phyloP scores from a whole-genome alignment of 257 asterid genomes.

The Solanum virginianum region DNA sequence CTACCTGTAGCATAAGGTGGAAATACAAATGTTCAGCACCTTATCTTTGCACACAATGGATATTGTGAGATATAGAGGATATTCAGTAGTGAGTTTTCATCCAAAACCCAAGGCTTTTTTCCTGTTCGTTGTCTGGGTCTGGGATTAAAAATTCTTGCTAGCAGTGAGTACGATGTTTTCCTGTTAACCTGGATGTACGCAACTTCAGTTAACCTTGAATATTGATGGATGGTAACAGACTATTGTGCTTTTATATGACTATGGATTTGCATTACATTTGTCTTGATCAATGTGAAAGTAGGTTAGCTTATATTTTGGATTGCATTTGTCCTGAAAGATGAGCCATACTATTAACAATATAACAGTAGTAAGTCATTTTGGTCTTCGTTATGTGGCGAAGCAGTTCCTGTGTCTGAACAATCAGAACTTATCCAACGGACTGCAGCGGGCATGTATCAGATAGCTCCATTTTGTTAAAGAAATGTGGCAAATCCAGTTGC shows the following conservation, averaged over 20 bases:
- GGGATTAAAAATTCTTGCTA: not conserved
- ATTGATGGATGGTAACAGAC: not conserved
- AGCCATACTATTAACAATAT: not conserved
- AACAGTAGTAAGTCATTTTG: not conserved
- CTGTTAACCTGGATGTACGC: not conserved
- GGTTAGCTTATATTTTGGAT: not conserved
- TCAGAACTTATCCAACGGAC: not conserved
- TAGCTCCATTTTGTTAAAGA: not conserved
- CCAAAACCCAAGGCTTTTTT: not conserved
- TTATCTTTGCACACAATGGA: not conserved
- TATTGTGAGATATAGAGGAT: conserved; percentile 19
- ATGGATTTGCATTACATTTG: not conserved
- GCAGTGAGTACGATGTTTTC: conserved; percentile 5
- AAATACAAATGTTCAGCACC: not conserved
- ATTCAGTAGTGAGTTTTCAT: conserved; percentile 13
- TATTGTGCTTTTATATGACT: not conserved
- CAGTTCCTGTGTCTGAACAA: not conserved
- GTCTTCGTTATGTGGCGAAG: not conserved
- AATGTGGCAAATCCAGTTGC: not conserved
- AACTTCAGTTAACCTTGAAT: not conserved
- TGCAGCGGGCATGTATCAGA: not conserved
- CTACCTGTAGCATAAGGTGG: conserved; percentile 49
- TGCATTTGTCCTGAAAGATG: not conserved
- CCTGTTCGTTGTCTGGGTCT: conserved; percentile 6
- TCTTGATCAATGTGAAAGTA: not conserved